Base-by-base conservation (phyloP, 805 yeast species). In the Ogataea neopini region DNA sequence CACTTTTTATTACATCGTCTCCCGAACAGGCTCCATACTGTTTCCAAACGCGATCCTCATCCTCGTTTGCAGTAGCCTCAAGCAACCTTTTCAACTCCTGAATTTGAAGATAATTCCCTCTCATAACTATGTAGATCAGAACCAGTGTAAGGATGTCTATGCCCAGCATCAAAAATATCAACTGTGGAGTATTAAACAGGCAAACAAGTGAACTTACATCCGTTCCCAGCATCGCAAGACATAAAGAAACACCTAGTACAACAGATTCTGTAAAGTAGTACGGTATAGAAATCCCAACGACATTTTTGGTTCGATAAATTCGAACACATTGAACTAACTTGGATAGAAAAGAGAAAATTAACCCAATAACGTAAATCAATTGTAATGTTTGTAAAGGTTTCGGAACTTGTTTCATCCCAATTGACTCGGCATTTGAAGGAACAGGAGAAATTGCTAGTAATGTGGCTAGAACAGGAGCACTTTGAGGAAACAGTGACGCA, bases 401-500 rank as follows among this genome's bases (percentile, higher is more conserved):
- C 4, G 34, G 4, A 15, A 7, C 17, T n/a, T 15, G 15, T 6
- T 6, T 14, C 18, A 15, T 18, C 34, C 5, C 15, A 18, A 18
- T 32, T 5, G 60, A 49, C n/a, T 49, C 18, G 6, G 62, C 64
- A 34, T 53, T 52, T 18, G 64, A 49, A 0, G 56, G 61, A 1
- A 62, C 60, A 3, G 68, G 66, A 11, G 68, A 51, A 7, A 64
- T 30, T 8, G 68, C 66, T 15, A 66, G 43, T 23, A 66, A 47
- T 2, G 70, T 61, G 2, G 70, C 63, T 20, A 66, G 42, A 6
- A 66, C 59, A 1, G 70, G 70, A 2, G 62, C 63, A 32, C 50
- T 51, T 14, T 51, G 53, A 1, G 54, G 50, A 5, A 46, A 17
- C 29, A 37, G 35, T 17, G 42, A 34, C 7, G 23, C 25, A 14